Evolutionary conservation across 2,329 filamentous ascomycete genomes (phyloP), one percentile per base, ranked within the genome.

Genomic region (Hypoxylon sp.): DNA sequence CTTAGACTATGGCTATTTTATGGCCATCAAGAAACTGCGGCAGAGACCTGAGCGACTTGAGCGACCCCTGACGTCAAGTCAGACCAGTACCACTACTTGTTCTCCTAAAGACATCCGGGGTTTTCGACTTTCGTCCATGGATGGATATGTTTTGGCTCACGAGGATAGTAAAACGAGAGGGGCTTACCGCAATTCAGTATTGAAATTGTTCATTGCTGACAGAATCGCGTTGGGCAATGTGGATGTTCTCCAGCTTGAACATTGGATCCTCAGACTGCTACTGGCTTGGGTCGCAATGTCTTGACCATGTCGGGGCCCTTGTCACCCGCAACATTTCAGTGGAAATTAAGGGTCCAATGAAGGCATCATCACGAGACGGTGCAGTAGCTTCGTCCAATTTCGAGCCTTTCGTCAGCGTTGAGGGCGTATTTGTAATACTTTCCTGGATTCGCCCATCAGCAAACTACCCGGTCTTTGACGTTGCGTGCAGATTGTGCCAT

Each of bases 91-190:
- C 0, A 37, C 58, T 8, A 65, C 67, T 14, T 65, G 57, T 25
- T 47, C 60, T 39, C 65, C 68, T 21, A 68, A 77, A 16, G 83
- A 86, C 47, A 82, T 85, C 46, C 80, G 82, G 19, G 76, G 74
- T 7, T 84, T 85, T 71, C 80, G 82, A 32, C 81, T 83, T 12
- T 85, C 84, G 0, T 78, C 81, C 21, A 84, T 87, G 82, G 84
- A 87, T 66, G 82, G 78, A 11, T 85, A 80, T 63, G 78, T 85
- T 3, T 71, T 85, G 14, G 60, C 71, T 7, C 71, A 78, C 7
- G 75, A 74, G 21, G 72, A 79, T 25, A 34, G 52, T 6, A 23
- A 54, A 29, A 63, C 73, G 27, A 77, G 75, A 70, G 69, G 34
- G 21, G 29, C 56, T 1, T 86, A 87, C 64, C 70, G 77, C 30